Evolutionary conservation across 2,329 filamentous ascomycete genomes (phyloP).

Genomic region (Zasmidium citrigriseum): DNA sequence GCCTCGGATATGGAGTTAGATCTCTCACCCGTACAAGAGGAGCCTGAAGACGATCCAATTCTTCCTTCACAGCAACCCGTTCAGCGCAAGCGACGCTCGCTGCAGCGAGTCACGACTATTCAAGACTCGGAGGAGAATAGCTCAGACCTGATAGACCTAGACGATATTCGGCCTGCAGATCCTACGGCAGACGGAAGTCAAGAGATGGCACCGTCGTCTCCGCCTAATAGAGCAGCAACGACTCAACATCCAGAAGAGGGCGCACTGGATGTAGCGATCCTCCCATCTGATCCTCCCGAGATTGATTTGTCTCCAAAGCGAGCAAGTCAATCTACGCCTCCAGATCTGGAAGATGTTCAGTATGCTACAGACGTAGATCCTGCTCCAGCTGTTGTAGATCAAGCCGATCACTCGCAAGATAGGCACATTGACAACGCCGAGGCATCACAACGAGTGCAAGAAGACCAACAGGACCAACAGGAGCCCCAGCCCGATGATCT

Average conservation of each 20-base stretch:
- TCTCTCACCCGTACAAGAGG: not conserved
- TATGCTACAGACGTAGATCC: not conserved
- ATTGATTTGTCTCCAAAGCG: not conserved
- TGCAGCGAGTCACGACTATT: conserved; percentile 8
- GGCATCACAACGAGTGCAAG: too few relatives aligned
- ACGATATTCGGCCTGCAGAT: not conserved
- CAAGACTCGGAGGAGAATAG: conserved; percentile 6
- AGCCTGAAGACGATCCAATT: not conserved
- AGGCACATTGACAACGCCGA: too few relatives aligned
- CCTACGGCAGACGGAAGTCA: not conserved
- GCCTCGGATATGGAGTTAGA: conserved; percentile 12
- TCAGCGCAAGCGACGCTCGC: not conserved
- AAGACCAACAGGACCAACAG: not conserved
- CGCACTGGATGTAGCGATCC: not conserved
- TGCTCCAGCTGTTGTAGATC: not conserved
- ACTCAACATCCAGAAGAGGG: not conserved
- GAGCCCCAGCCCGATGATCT: not conserved
- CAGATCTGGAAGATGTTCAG: not conserved
- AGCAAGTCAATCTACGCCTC: not conserved
- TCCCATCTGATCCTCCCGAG: not conserved
- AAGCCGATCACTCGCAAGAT: not conserved
- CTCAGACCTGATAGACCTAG: not conserved
- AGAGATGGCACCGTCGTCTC: not conserved
- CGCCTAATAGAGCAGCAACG: not conserved
- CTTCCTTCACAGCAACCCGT: not conserved